A percentile compares a stretch with the other conserved stretches of the same genome.
phyloP scores from a whole-genome alignment of 2,329 filamentous ascomycete species.

The Geosmithia putterillii region DNA sequence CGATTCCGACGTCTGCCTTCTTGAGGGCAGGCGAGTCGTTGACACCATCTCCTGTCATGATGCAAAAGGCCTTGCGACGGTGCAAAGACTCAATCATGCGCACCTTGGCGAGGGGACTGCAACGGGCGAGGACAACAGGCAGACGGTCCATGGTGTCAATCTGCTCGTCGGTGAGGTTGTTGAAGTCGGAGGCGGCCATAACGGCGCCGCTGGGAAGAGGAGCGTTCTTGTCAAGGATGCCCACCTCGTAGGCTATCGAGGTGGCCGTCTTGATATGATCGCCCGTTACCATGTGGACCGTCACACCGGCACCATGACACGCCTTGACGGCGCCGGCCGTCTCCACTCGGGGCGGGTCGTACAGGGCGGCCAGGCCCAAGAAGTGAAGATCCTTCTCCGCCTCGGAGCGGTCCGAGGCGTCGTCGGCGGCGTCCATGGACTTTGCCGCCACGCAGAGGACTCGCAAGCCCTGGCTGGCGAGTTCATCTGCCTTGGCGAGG shows the following conservation, averaged over 20 bases:
- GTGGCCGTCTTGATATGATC: conserved; percentile 57
- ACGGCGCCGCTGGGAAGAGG: conserved; percentile 29
- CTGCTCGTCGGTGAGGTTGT: conserved; percentile 46
- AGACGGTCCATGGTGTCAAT: conserved; percentile 49
- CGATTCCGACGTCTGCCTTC: conserved; percentile 62
- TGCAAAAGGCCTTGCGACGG: conserved; percentile 53
- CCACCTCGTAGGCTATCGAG: conserved; percentile 53
- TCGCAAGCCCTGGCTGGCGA: conserved; percentile 53
- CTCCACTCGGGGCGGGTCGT: conserved; percentile 59
- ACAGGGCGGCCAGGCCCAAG: conserved; percentile 59
- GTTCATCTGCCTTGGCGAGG: conserved; percentile 34
- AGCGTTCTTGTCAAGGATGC: conserved; percentile 35
- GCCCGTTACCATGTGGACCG: conserved; percentile 58
- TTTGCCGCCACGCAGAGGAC: conserved; percentile 54
- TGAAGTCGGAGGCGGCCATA: conserved; percentile 53
- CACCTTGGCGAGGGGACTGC: conserved; percentile 61
- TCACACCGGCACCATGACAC: conserved; percentile 49
- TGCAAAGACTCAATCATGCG: conserved; percentile 65
- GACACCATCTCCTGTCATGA: conserved; percentile 66
- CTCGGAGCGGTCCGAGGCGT: conserved; percentile 33
- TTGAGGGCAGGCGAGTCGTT: conserved; percentile 65
- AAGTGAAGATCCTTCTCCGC: conserved; percentile 49
- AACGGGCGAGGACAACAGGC: conserved; percentile 57
- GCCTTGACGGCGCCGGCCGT: conserved; percentile 46
- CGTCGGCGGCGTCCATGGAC: conserved; percentile 19